phyloP scores from a whole-genome alignment of 257 asterid genomes.

The Ocimum tenuiflorum region DNA sequence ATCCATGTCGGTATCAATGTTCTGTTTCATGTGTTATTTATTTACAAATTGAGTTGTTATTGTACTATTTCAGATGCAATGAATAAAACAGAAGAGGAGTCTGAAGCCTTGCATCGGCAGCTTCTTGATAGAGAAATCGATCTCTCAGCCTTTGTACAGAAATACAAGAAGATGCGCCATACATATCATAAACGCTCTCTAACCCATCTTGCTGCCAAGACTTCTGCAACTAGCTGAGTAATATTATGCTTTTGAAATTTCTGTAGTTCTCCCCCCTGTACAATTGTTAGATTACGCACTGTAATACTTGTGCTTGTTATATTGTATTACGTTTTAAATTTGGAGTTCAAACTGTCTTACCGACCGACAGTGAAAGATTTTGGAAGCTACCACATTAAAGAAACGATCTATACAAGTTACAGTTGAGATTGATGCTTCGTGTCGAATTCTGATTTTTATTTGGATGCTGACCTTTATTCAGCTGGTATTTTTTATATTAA shows the following conservation, averaged over 20 bases:
- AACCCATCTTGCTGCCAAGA: conserved; percentile 81
- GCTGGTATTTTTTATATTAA: too few relatives aligned
- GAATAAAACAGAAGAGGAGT: conserved; percentile 67
- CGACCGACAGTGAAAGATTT: neutral
- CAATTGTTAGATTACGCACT: neutral
- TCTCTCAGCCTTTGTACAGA: conserved; percentile 59
- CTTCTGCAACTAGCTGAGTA: conserved; percentile 43
- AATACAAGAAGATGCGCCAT: conserved; percentile 71
- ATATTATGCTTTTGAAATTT: conserved; percentile 16
- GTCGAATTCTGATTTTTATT: neutral
- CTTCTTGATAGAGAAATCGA: conserved; percentile 74
- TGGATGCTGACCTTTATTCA: neutral
- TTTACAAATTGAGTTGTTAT: neutral
- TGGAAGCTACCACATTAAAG: neutral
- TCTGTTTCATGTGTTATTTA: too few relatives aligned
- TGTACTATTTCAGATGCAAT: conserved; percentile 53
- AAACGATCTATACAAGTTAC: neutral
- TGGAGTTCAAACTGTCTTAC: neutral
- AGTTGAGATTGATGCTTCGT: neutral
- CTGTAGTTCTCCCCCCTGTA: conserved; percentile 11
- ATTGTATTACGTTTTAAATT: neutral
- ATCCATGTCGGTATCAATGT: too few relatives aligned
- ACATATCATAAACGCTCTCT: conserved; percentile 75
- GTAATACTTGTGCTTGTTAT: neutral
- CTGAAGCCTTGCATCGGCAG: conserved; percentile 74